These are phyloP conservation scores for Skeletonema grethae DNA, from an alignment of 108 stramenopile species.

Conservation along the genomic window DNA sequence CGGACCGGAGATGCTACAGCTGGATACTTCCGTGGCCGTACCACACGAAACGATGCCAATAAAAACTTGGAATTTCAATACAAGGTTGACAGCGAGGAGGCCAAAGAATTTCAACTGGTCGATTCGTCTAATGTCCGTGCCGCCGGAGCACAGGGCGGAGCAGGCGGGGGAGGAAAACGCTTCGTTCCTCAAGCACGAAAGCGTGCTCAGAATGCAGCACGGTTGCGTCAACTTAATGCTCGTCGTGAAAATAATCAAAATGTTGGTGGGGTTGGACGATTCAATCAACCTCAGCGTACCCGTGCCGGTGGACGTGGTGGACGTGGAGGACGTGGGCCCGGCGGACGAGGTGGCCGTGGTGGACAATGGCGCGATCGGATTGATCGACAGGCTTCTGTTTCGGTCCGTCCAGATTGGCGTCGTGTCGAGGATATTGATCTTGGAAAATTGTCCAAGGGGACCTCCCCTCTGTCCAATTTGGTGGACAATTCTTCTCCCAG, in stretches of 20 bases:
- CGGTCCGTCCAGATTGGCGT: constrained; percentile 87
- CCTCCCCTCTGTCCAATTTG: constrained; percentile 27
- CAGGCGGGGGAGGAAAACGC: constrained; percentile 42
- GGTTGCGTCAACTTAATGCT: constrained; percentile 78
- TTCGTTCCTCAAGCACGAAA: constrained; percentile 65
- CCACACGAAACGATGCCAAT: constrained; percentile 40
- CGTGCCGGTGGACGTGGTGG: constrained; percentile 43
- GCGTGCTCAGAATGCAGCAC: constrained; percentile 57
- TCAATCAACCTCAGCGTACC: constrained; percentile 49
- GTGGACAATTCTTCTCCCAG: constrained; percentile 52
- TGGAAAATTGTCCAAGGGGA: constrained; percentile 83
- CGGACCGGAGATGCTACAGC: constrained; percentile 36
- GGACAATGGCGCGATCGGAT: constrained; percentile 54
- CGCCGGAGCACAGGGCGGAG: constrained; percentile 3
- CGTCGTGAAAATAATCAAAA: constrained; percentile 44
- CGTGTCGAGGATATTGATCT: constrained; percentile 95
- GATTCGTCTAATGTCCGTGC: constrained; percentile 82
- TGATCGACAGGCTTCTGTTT: constrained; percentile 81
- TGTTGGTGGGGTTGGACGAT: constrained; percentile 25
- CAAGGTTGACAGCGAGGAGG: constrained; percentile 79
- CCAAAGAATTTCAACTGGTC: constrained; percentile 86
- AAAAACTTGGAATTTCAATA: constrained; percentile 71
- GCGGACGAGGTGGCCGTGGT: constrained; percentile 49
- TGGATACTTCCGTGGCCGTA: constrained; percentile 44
- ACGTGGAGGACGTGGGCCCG: constrained; percentile 27